phyloP scores from a whole-genome alignment of 108 stramenopile species.

The Tribonema minus region DNA sequence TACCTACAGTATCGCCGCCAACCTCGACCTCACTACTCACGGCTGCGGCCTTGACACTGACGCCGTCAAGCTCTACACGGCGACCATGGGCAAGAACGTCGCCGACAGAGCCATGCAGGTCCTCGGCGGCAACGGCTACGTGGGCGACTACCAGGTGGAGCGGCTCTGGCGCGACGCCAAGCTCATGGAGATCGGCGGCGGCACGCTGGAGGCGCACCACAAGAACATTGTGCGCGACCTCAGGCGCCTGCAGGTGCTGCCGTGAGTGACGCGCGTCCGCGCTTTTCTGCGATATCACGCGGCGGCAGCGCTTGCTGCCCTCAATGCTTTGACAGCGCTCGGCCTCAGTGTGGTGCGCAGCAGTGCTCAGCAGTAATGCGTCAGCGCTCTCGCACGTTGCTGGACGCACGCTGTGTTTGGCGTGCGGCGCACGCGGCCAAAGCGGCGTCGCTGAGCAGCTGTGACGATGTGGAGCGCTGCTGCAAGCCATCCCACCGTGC shows the following conservation, averaged over 20 bases:
- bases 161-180: conserved; percentile 96
- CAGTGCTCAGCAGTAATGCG: too few relatives aligned
- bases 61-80: conserved; percentile 93
- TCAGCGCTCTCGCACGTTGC: too few relatives aligned
- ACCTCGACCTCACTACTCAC: conserved; percentile 66
- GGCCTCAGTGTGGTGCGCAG: too few relatives aligned
- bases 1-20: conserved; percentile 76
- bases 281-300: too few relatives aligned
- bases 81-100: conserved; percentile 87
- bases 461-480: too few relatives aligned
- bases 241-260: neutral
- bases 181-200: conserved; percentile 97
- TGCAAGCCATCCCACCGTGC: too few relatives aligned
- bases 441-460: too few relatives aligned
- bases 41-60: conserved; percentile 81
- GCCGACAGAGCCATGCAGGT: conserved; percentile 97
- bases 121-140: conserved; percentile 95
- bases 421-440: too few relatives aligned
- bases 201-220: conserved; percentile 96
- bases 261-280: too few relatives aligned
- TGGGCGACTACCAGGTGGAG: conserved; percentile 96
- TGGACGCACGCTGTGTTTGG: too few relatives aligned
- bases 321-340: too few relatives aligned
- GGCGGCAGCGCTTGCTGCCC: too few relatives aligned
- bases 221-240: conserved; percentile 80